A percentile compares a stretch with the other conserved stretches of the same genome.
These are phyloP conservation scores for Coniochaeta prunicola DNA, from an alignment of 2,329 filamentous ascomycete species.

Conservation along the genomic window DNA sequence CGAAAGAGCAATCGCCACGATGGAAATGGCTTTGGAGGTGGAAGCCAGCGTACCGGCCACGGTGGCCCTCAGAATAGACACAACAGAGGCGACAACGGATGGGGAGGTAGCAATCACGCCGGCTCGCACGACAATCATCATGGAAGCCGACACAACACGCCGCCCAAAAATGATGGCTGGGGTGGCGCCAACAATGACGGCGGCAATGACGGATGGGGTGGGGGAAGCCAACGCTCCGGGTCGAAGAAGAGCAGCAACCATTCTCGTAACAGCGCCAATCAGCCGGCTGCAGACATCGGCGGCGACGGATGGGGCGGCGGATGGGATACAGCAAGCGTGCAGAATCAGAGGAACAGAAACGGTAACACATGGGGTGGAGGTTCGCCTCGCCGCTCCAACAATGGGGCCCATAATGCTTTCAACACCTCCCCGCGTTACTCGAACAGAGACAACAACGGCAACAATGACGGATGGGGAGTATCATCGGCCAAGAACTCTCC, in stretches of 20 bases:
- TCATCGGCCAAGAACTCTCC: neutral
- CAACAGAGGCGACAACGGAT: neutral
- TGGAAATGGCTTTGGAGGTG: too few species aligned
- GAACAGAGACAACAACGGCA: conserved; percentile 1
- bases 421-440: neutral
- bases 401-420: neutral
- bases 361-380: neutral
- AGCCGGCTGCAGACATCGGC: neutral
- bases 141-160: conserved; percentile 4
- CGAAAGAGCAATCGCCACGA: too few species aligned
- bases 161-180: conserved; percentile 3
- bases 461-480: neutral
- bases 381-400: neutral
- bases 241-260: neutral
- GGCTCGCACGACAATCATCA: conserved; percentile 4
- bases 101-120: conserved; percentile 1
- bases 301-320: conserved; percentile 2
- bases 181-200: neutral
- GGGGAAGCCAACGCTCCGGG: neutral
- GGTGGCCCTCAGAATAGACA: too few species aligned
- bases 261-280: conserved; percentile 1
- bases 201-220: neutral
- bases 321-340: conserved; percentile 3
- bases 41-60: too few species aligned
- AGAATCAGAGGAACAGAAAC: conserved; percentile 4